Conservation (phyloP, 257 asterid species). For the Verbena officinalis region DNA sequence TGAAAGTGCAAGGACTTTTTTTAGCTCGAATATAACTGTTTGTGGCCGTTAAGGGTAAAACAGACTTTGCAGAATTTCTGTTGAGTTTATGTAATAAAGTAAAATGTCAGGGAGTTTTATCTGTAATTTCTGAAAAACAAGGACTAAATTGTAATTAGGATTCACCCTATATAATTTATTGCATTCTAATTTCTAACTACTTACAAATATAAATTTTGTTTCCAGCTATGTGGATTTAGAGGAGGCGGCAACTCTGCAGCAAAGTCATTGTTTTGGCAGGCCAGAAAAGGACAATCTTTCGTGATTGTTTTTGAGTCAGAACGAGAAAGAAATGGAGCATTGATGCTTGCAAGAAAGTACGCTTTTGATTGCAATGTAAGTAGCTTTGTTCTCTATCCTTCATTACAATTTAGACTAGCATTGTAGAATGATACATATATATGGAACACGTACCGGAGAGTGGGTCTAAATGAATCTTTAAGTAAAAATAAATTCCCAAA, state of each 20-base stretch:
- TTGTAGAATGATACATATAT: not conserved
- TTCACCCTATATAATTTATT: no score
- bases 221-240: constrained; percentile 90
- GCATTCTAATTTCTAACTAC: no score
- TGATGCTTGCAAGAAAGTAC: constrained; percentile 72
- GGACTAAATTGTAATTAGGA: no score
- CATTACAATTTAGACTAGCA: not conserved
- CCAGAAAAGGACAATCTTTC: constrained; percentile 84
- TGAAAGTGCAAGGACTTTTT: no score
- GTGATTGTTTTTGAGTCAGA: constrained; percentile 89
- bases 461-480: no score
- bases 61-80: no score
- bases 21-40: no score
- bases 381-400: constrained; percentile 15
- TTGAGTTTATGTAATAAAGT: no score
- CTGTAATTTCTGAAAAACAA: no score
- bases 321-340: constrained; percentile 78
- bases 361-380: constrained; percentile 95
- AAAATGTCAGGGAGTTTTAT: no score
- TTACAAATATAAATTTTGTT: constrained; percentile 15
- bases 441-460: not conserved
- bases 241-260: constrained; percentile 98
- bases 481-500: no score
- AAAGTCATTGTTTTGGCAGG: constrained; percentile 92
- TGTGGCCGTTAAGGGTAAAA: no score